phyloP scores from a whole-genome alignment of 345 rosid genomes.

The Dipteronia sinensis region DNA sequence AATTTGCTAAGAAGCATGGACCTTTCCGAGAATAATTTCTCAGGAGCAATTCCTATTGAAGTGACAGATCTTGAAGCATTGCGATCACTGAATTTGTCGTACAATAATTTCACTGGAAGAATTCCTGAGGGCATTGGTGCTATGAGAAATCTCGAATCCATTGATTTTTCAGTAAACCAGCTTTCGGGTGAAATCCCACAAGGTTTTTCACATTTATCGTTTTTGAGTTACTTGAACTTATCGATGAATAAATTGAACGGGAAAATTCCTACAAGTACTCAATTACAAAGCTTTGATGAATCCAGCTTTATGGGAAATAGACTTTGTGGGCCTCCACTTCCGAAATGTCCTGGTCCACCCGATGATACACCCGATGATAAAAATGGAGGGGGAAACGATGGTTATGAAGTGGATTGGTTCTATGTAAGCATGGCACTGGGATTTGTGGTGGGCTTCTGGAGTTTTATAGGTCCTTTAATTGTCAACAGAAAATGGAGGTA shows the following conservation, averaged over 20 bases:
- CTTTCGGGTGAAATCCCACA: conserved; percentile 22
- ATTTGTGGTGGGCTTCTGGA: neutral
- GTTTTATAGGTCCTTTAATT: neutral
- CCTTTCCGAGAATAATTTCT: neutral
- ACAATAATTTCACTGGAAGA: conserved; percentile 1
- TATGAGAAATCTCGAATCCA: conserved; percentile 4
- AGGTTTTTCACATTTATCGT: neutral
- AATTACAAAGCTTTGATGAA: neutral
- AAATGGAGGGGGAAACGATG: neutral
- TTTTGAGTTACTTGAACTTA: conserved; percentile 2
- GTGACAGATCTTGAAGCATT: neutral
- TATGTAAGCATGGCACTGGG: neutral
- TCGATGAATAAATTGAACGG: conserved; percentile 6
- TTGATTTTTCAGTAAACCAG: conserved; percentile 18
- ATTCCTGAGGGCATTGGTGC: conserved; percentile 11
- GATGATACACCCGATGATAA: neutral
- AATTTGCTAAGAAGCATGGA: neutral
- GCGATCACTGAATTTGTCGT: conserved; percentile 20
- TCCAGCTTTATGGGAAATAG: neutral
- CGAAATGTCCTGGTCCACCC: neutral
- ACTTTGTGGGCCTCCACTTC: neutral
- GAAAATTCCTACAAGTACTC: conserved; percentile 19
- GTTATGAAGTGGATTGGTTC: neutral
- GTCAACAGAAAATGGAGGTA: neutral
- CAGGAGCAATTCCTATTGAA: conserved; percentile 8